Conservation (phyloP, 331 rosid genomes). For the Arachis monticola region DNA sequence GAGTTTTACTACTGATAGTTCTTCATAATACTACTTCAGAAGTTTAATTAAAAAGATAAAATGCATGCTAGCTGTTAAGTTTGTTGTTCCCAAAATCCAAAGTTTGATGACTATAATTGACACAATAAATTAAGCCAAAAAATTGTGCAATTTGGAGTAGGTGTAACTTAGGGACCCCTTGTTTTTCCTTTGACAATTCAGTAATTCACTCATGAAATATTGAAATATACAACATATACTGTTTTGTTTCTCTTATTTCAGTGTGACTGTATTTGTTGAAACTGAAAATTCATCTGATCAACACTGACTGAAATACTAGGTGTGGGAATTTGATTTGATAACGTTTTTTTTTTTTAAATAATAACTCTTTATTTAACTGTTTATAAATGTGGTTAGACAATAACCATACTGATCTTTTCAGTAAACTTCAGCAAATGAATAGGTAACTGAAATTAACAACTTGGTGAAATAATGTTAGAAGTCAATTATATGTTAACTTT, state of each 20-base stretch:
- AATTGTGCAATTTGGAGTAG: conserved; percentile 44
- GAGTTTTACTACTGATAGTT: conserved; percentile 13
- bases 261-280: not conserved
- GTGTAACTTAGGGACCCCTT: conserved; percentile 30
- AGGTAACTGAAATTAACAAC: not conserved
- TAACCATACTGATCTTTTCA: no score
- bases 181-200: conserved; percentile 21
- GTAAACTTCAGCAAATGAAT: no score
- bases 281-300: not conserved
- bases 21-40: conserved; percentile 34
- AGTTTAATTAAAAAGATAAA: not conserved
- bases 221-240: not conserved
- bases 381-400: not conserved
- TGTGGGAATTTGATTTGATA: no score
- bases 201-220: conserved; percentile 4
- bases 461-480: not conserved
- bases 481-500: not conserved
- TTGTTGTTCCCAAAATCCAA: not conserved
- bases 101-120: conserved; percentile 21
- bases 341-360: no score
- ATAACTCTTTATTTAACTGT: no score
- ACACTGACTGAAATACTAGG: not conserved
- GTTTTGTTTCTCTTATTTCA: not conserved
- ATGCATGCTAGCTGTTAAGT: not conserved
- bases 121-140: conserved; percentile 23